Evolutionary conservation across 2,329 filamentous ascomycete species (phyloP).

Genomic region (Leptographium lundbergii): DNA sequence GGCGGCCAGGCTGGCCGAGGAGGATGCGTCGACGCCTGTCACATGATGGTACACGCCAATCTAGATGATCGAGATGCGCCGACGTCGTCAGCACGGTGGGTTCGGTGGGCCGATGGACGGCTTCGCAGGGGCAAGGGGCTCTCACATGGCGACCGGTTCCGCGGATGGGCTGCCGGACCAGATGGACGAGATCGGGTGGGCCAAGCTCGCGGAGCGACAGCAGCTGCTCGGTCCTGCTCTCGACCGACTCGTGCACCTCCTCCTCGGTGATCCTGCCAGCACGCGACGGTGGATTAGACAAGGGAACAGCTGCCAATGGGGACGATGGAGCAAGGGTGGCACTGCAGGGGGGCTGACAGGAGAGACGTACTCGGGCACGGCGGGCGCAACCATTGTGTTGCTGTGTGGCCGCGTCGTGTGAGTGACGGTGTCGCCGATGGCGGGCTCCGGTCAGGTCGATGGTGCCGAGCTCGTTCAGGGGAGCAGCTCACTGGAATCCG

Average conservation of each 20-base stretch:
- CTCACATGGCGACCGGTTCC: constrained; percentile 44
- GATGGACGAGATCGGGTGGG: constrained; percentile 88
- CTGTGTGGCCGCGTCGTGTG: neutral
- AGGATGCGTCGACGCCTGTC: constrained; percentile 91
- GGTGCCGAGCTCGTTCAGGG: too few relatives aligned
- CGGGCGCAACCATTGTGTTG: constrained; percentile 57
- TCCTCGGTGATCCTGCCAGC: constrained; percentile 75
- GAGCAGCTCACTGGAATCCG: too few relatives aligned
- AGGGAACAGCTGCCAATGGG: neutral
- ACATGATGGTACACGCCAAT: constrained; percentile 96
- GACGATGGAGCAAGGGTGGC: too few relatives aligned
- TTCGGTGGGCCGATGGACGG: neutral
- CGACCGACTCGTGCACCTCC: constrained; percentile 79
- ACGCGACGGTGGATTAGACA: neutral
- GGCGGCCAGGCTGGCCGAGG: constrained; percentile 88
- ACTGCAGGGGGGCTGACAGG: neutral
- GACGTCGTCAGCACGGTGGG: neutral
- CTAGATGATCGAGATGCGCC: constrained; percentile 29
- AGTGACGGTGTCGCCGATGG: neutral
- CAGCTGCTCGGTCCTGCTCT: constrained; percentile 82
- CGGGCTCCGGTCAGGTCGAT: too few relatives aligned
- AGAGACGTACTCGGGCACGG: constrained; percentile 56
- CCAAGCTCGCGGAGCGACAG: constrained; percentile 81
- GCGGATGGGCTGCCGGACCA: constrained; percentile 61
- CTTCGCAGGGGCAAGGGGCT: neutral